Conservation (phyloP, 1,284 basidiomycete species). For the Papiliotrema terrestris region DNA sequence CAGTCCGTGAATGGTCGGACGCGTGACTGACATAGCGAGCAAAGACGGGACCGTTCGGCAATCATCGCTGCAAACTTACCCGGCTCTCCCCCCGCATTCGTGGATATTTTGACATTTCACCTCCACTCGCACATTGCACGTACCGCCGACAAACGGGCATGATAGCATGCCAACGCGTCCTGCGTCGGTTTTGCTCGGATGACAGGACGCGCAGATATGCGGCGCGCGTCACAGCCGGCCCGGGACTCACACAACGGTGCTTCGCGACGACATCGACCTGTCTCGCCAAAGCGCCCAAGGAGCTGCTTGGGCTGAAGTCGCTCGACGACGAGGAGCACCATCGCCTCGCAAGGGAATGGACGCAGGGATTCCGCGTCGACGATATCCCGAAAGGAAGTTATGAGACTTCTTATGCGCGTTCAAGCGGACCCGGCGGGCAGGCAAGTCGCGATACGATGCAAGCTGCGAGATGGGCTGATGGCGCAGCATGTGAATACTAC, state of each 20-base stretch:
- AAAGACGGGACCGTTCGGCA: neutral
- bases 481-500: constrained; percentile 48
- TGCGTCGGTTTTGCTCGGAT: too few species aligned
- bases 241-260: neutral
- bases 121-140: neutral
- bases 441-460: constrained; percentile 13
- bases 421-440: constrained; percentile 48
- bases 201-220: neutral
- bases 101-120: neutral
- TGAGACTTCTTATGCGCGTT: constrained; percentile 36
- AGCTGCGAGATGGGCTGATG: neutral
- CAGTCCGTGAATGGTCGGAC: too few species aligned
- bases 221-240: neutral
- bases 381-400: constrained; percentile 41
- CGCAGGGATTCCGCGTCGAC: constrained; percentile 28
- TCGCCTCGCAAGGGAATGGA: constrained; percentile 30
- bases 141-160: neutral
- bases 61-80: neutral
- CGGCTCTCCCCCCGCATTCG: too few species aligned
- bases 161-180: too few species aligned
- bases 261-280: neutral
- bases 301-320: constrained; percentile 10
- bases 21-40: too few species aligned
- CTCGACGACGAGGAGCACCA: constrained; percentile 24
- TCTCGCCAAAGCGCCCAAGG: constrained; percentile 3